A percentile compares a stretch with the other conserved stretches of the same genome.
Conservation (phyloP, 305 asterid species). For the Caryopteris hybrid region DNA sequence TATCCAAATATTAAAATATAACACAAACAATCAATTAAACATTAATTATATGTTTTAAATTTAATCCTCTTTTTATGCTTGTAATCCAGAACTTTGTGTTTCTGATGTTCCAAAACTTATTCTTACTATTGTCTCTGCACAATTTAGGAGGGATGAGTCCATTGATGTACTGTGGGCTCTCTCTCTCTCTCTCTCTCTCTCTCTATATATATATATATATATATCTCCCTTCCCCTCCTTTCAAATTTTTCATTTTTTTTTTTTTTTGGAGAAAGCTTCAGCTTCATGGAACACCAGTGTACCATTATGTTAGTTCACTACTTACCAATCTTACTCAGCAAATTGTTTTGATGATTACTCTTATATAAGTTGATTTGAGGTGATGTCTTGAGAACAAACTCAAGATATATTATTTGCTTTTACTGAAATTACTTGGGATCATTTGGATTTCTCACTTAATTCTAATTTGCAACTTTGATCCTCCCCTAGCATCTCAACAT, state of each 20-base stretch:
- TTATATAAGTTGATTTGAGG: not conserved
- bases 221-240: too few relatives aligned
- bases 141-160: too few relatives aligned
- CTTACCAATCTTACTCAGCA: not conserved
- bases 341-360: not conserved
- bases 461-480: slow-evolving; percentile 13
- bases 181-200: too few relatives aligned
- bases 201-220: too few relatives aligned
- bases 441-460: not conserved
- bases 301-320: slow-evolving; percentile 58
- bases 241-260: slow-evolving; percentile 25
- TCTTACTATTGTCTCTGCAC: too few relatives aligned
- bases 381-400: not conserved
- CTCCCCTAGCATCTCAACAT: slow-evolving; percentile 49
- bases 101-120: too few relatives aligned
- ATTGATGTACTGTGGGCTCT: too few relatives aligned
- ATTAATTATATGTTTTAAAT: too few relatives aligned
- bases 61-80: not conserved
- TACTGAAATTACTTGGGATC: not conserved
- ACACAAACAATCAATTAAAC: too few relatives aligned
- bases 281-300: slow-evolving; percentile 66
- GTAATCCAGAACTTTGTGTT: not conserved
- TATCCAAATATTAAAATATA: too few relatives aligned
- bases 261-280: slow-evolving; percentile 63
- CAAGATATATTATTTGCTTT: not conserved